Percentiles rank a stretch among this genome's conserved stretches.
phyloP scores from a whole-genome alignment of 2,329 filamentous ascomycete genomes.

The Thermoascus crustaceus region DNA sequence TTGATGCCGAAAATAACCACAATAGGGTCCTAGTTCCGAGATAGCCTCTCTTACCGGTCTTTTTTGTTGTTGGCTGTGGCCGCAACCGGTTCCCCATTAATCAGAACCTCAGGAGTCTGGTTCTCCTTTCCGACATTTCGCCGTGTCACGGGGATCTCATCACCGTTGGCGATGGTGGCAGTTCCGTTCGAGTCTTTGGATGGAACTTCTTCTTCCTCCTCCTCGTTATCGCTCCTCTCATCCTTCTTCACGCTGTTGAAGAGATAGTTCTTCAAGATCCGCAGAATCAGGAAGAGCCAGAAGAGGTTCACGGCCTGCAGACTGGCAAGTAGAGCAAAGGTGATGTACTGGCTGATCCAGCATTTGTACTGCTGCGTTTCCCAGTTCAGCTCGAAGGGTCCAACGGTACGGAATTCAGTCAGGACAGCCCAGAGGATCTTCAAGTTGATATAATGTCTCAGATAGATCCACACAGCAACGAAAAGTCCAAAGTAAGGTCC shows the following conservation, averaged over 20 bases:
- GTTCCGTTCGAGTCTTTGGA: conserved; percentile 14
- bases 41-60: conserved; percentile 2
- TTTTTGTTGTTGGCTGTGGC: conserved; percentile 20
- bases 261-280: conserved; percentile 36
- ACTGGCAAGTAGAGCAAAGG: conserved; percentile 36
- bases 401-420: conserved; percentile 40
- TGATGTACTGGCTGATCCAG: conserved; percentile 41
- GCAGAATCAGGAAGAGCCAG: conserved; percentile 39
- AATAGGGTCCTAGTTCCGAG: background rate
- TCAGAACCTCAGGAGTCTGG: conserved; percentile 25
- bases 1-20: background rate
- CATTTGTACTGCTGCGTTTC: conserved; percentile 43
- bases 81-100: conserved; percentile 32
- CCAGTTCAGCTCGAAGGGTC: conserved; percentile 42
- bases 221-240: conserved; percentile 40
- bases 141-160: conserved; percentile 14
- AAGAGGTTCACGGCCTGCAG: conserved; percentile 41
- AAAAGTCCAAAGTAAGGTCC: conserved; percentile 78
- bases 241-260: conserved; percentile 32
- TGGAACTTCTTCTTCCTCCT: conserved; percentile 29
- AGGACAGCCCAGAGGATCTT: conserved; percentile 40
- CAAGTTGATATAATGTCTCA: conserved; percentile 63
- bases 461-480: conserved; percentile 77
- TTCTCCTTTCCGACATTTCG: conserved; percentile 22
- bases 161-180: conserved; percentile 18